These are phyloP conservation scores for Mortierella sp. DNA, from an alignment of 371 early-diverging fungal genomes.

Conservation along the genomic window DNA sequence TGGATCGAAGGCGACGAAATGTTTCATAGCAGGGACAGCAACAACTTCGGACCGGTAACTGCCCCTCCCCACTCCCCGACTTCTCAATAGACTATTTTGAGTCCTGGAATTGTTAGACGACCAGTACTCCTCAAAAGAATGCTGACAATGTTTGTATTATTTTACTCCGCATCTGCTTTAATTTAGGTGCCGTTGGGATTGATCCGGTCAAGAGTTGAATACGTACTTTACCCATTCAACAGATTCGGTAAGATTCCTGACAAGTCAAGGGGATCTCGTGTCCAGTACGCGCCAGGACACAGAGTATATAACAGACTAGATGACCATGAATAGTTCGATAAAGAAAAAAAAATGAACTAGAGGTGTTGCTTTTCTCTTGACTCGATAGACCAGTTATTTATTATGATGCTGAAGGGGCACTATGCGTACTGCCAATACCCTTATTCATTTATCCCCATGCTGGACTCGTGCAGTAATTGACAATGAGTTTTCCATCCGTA, in stretches of 20 bases:
- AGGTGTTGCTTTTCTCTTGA: no score
- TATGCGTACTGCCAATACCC: not conserved
- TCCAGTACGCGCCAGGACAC: constrained; percentile 50
- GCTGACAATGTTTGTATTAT: not conserved
- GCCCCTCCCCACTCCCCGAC: no score
- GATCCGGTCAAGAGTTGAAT: constrained; percentile 28
- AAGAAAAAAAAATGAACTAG: not conserved
- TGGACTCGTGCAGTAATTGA: constrained; percentile 90
- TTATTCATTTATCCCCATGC: constrained; percentile 83
- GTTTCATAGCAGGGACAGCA: constrained; percentile 88
- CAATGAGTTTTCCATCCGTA: constrained; percentile 82
- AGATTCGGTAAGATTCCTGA: constrained; percentile 42
- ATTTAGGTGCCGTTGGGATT: constrained; percentile 52
- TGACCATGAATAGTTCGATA: constrained; percentile 14
- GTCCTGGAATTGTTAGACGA: no score
- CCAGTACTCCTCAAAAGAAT: no score
- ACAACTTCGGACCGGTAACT: constrained; percentile 85
- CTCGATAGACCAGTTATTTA: not conserved
- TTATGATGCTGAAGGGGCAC: not conserved
- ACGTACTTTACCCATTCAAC: constrained; percentile 39
- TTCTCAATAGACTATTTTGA: no score
- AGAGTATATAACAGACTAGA: constrained; percentile 37
- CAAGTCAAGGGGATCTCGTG: constrained; percentile 28
- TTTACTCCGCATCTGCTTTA: not conserved
- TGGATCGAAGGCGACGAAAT: constrained; percentile 95